Conservation (phyloP, 1,139 yeast species). For the Zhuliangozyma parablackwelliae region DNA sequence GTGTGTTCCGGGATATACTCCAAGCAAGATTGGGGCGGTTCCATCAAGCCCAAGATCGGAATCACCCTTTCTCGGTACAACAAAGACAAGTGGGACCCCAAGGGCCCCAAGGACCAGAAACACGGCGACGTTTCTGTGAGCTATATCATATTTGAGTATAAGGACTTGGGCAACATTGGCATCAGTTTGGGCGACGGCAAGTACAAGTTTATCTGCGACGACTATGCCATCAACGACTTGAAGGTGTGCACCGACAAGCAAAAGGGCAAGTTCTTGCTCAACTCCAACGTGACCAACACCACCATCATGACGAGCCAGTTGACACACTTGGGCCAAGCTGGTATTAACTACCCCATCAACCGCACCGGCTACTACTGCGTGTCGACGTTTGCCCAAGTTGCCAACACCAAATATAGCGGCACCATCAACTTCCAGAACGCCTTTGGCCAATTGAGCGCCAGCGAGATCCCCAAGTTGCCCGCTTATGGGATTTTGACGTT, state of each 20-base stretch:
- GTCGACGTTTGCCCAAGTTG: conserved; percentile 52
- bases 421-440: conserved; percentile 81
- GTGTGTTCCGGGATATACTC: conserved; percentile 89
- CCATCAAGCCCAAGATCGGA: conserved; percentile 56
- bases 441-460: conserved; percentile 82
- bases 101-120: conserved; percentile 14
- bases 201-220: conserved; percentile 70
- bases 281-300: conserved; percentile 41
- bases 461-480: conserved; percentile 87
- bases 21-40: conserved; percentile 84
- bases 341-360: conserved; percentile 58
- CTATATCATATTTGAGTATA: conserved; percentile 77
- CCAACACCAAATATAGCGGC: conserved; percentile 51
- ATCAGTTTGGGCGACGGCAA: conserved; percentile 27
- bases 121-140: conserved; percentile 45
- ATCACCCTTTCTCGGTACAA: conserved; percentile 38
- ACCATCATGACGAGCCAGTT: conserved; percentile 56
- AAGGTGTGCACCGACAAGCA: conserved; percentile 51
- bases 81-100: conserved; percentile 30
- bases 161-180: conserved; percentile 72
- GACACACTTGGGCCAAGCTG: conserved; percentile 54
- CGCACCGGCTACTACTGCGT: conserved; percentile 91
- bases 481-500: conserved; percentile 84
- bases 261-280: conserved; percentile 59
- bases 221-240: conserved; percentile 53